A percentile compares a stretch with the other conserved stretches of the same genome.
Evolutionary conservation across 345 rosid species (phyloP).

Genomic region (Eutrema heterophyllum): DNA sequence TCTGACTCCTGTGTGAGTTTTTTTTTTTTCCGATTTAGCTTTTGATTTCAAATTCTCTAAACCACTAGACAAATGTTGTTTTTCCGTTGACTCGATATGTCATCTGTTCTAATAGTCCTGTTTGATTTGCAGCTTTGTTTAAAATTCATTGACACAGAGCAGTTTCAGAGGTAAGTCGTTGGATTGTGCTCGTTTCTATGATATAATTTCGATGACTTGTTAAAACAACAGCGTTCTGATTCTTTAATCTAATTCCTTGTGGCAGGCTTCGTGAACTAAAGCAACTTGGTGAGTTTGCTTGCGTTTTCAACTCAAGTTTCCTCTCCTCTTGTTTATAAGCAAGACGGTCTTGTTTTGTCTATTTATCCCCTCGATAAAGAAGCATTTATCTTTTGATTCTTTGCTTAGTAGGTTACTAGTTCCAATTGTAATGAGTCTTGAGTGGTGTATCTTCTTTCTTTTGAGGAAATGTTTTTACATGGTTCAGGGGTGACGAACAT

Average conservation of each 20-base stretch:
- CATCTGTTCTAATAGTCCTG: not conserved
- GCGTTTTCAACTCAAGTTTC: not conserved
- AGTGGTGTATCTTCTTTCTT: not conserved
- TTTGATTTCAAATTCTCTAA: not conserved
- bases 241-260: not conserved
- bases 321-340: conserved; percentile 1
- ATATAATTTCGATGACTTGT: not conserved
- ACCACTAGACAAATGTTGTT: not conserved
- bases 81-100: not conserved
- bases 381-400: not conserved
- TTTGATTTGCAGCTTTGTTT: conserved; percentile 56
- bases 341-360: not conserved
- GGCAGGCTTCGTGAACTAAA: conserved; percentile 90
- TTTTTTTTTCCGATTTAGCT: not conserved
- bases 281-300: conserved; percentile 73
- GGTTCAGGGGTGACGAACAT: conserved; percentile 63
- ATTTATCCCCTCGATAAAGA: not conserved
- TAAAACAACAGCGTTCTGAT: not conserved
- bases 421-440: not conserved
- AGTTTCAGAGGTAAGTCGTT: conserved; percentile 70
- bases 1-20: not conserved
- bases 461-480: not conserved
- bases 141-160: conserved; percentile 86
- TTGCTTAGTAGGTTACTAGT: not conserved
- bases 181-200: not conserved